A percentile compares a stretch with the other conserved stretches of the same genome.
Evolutionary conservation across 805 yeast species (phyloP).

Genomic region (Suhomyces kilbournensis): DNA sequence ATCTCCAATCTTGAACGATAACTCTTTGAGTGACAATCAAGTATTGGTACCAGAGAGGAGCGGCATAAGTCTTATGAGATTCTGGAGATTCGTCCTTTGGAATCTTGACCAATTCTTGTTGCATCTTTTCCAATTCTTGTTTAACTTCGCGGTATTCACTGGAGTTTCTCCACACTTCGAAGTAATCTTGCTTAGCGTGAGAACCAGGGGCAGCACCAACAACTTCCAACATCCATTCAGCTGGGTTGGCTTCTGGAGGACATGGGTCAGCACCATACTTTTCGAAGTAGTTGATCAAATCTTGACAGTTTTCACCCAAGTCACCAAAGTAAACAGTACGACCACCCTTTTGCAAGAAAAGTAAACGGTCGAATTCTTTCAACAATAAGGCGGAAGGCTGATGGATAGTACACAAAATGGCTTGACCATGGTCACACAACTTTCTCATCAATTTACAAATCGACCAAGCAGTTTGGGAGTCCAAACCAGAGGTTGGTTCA

Average conservation of each 20-base stretch:
- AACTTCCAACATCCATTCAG: constrained; percentile 87
- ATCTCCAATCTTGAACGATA: constrained; percentile 32
- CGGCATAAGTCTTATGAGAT: constrained; percentile 27
- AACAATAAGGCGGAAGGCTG: constrained; percentile 81
- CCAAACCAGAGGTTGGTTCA: constrained; percentile 45
- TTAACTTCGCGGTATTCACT: constrained; percentile 57
- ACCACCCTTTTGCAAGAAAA: constrained; percentile 52
- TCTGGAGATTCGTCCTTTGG: constrained; percentile 21
- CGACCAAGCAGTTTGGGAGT: constrained; percentile 44
- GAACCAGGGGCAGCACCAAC: constrained; percentile 84
- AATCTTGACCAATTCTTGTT: constrained; percentile 43
- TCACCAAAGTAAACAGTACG: constrained; percentile 44
- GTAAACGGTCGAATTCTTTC: constrained; percentile 73
- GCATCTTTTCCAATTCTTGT: constrained; percentile 62
- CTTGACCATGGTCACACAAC: constrained; percentile 41
- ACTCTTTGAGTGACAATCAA: constrained; percentile 29
- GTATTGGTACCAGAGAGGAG: constrained; percentile 24
- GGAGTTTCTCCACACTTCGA: constrained; percentile 76
- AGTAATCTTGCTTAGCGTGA: constrained; percentile 67
- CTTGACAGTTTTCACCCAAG: constrained; percentile 29
- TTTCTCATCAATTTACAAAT: constrained; percentile 39
- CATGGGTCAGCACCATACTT: constrained; percentile 37
- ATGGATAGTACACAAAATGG: constrained; percentile 61
- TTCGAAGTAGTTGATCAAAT: constrained; percentile 34
- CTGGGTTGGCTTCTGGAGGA: constrained; percentile 38